A percentile compares a stretch with the other conserved stretches of the same genome.
Evolutionary conservation across 176 grass and related monocot species (phyloP).

Genomic region (Triticum monococcum): DNA sequence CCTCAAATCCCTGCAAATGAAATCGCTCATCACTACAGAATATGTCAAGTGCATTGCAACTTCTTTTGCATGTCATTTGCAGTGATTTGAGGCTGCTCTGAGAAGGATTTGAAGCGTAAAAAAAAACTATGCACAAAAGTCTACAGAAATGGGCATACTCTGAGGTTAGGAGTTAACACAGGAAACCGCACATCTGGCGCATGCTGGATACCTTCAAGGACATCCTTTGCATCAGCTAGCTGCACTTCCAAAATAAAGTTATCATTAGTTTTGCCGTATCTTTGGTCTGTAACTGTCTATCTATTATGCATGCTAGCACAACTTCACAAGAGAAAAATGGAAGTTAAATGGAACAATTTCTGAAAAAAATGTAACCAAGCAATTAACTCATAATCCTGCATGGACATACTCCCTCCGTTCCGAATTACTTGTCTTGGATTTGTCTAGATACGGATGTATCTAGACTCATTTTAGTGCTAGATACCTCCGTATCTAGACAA

Average conservation of each 20-base stretch:
- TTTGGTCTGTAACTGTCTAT: neutral
- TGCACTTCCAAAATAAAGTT: slow-evolving; percentile 38
- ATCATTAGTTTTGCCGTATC: neutral
- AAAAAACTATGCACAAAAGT: neutral
- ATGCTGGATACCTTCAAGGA: slow-evolving; percentile 57
- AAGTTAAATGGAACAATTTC: neutral
- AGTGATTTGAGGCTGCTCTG: too few relatives aligned
- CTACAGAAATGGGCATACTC: slow-evolving; percentile 43
- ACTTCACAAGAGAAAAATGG: neutral
- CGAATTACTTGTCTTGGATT: too few relatives aligned
- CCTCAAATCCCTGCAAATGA: slow-evolving; percentile 74
- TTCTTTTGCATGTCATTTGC: too few relatives aligned
- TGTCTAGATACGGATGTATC: too few relatives aligned
- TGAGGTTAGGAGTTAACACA: slow-evolving; percentile 94
- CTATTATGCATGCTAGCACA: neutral
- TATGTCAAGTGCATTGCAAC: neutral
- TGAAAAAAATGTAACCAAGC: neutral
- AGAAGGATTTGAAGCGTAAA: neutral
- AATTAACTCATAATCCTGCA: neutral
- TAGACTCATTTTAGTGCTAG: too few relatives aligned
- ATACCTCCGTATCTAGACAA: too few relatives aligned
- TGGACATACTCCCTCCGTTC: too few relatives aligned
- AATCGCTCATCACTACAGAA: neutral
- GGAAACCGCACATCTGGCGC: slow-evolving; percentile 52
- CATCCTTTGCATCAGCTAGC: slow-evolving; percentile 94